Conservation (phyloP, 257 asterid species). For the Ballota nigra region DNA sequence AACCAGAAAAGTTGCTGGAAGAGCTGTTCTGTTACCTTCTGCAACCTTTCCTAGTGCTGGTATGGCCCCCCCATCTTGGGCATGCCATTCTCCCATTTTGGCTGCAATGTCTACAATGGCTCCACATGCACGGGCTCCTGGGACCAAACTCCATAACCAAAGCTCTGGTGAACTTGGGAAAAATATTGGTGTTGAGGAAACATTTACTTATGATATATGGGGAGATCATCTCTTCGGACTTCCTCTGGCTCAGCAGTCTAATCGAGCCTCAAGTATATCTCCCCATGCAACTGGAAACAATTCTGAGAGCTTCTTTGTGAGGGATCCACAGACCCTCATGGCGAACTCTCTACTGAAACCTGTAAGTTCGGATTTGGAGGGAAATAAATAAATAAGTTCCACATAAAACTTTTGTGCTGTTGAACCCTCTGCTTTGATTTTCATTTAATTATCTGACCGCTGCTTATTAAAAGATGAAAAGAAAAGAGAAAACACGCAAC, state of each 20-base stretch:
- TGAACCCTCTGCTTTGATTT: background rate
- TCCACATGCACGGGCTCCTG: slow-evolving; percentile 81
- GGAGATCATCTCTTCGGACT: slow-evolving; percentile 77
- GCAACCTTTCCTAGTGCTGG: slow-evolving; percentile 56
- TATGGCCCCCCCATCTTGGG: slow-evolving; percentile 34
- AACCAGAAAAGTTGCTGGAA: slow-evolving; percentile 31
- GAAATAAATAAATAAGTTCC: slow-evolving; percentile 35
- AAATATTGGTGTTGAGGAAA: slow-evolving; percentile 35
- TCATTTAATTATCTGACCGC: background rate
- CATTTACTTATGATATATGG: slow-evolving; percentile 81
- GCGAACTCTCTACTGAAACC: slow-evolving; percentile 36
- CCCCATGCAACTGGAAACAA: slow-evolving; percentile 33
- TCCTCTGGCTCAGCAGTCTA: slow-evolving; percentile 34
- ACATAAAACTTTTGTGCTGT: background rate
- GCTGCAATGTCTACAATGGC: slow-evolving; percentile 52
- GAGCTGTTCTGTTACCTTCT: slow-evolving; percentile 59
- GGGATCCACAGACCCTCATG: slow-evolving; percentile 62
- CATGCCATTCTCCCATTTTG: slow-evolving; percentile 38
- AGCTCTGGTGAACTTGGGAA: slow-evolving; percentile 35
- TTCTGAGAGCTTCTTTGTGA: slow-evolving; percentile 76
- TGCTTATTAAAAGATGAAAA: background rate
- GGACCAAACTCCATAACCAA: slow-evolving; percentile 40
- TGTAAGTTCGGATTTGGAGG: slow-evolving; percentile 47
- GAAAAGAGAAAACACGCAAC: background rate
- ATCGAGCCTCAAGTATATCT: slow-evolving; percentile 25